A percentile compares a stretch with the other conserved stretches of the same genome.
phyloP scores from a whole-genome alignment of 768 basidiomycete species.

The Pisolithus microcarpus region DNA sequence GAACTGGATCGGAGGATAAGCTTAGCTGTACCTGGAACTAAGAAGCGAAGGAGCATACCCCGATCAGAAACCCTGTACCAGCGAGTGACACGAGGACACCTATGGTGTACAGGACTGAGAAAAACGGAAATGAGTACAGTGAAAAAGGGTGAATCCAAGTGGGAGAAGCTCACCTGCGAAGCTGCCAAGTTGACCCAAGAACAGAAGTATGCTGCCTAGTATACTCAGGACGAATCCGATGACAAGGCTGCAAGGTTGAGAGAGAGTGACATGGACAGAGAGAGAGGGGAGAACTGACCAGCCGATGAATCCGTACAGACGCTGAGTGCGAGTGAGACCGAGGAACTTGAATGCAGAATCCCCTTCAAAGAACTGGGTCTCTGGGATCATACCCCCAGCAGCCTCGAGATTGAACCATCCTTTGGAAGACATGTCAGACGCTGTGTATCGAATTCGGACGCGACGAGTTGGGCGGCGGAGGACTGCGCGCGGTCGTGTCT shows the following conservation, averaged over 20 bases:
- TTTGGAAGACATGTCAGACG: constrained; percentile 38
- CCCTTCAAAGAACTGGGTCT: constrained; percentile 80
- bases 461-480: too few relatives aligned
- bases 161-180: constrained; percentile 63
- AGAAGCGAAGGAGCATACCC: constrained; percentile 45
- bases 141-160: background rate
- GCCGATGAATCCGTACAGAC: constrained; percentile 79
- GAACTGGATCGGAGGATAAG: constrained; percentile 42
- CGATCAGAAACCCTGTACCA: constrained; percentile 88
- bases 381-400: constrained; percentile 54
- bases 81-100: constrained; percentile 78
- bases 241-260: constrained; percentile 41
- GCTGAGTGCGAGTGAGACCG: constrained; percentile 68
- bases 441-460: background rate
- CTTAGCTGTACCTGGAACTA: background rate
- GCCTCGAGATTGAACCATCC: constrained; percentile 86
- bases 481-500: too few relatives aligned
- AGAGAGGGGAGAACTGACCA: constrained; percentile 49
- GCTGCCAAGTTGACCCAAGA: constrained; percentile 56
- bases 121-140: constrained; percentile 5
- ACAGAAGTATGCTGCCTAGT: constrained; percentile 70
- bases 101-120: constrained; percentile 68
- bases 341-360: constrained; percentile 82
- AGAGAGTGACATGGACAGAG: background rate
- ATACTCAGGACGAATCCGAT: constrained; percentile 76